Evolutionary conservation across 495 filamentous ascomycete species (phyloP), one percentile per base, ranked within the genome.

Genomic region (Daldinia bambusicola): DNA sequence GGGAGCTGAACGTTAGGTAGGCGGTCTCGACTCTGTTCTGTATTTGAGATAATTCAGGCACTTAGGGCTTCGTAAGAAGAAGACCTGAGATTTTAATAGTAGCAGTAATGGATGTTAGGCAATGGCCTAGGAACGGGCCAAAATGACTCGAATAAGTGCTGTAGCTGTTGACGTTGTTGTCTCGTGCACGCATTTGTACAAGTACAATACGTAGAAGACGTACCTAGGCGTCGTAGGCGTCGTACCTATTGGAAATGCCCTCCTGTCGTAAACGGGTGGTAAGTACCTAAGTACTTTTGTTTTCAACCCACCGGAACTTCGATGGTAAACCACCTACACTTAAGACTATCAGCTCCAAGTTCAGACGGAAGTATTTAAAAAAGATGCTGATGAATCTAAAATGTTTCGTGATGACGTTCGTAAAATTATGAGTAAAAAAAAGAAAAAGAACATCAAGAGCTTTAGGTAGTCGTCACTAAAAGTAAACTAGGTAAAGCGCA

Each of bases 61-160:
- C 12, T n/a, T 55, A 30, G 58, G 61, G 45, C 55, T 60, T 64
- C 55, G 61, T 70, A 70, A 61, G 61, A 61, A 70, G 3, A 16
- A 12, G 40, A 41, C 55, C 56, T 53, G 55, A 57, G 18, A 45
- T 22, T 26, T 55, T 12, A 48, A n/a, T 40, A n/a, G 16, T 22
- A 13, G 48, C 8, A 37, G 36, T 55, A 38, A 26, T 1, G 1
- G 26, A 26, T 26, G 26, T 26, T 26, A 26, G 3, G 26, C 26
- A 26, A 36, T n/a, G 40, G 50, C 34, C 26, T 20, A 52, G 31
- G 53, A 40, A 52, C 51, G 60, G 56, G 26, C 53, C 56, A 50
- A 43, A 5, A 40, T 5, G 22, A 55, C n/a, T 22, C 16, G 34
- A 57, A 22, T 40, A 41, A 40, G 14, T 40, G 26, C 31, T 38